A percentile compares a stretch with the other conserved stretches of the same genome.
Evolutionary conservation across 2,329 filamentous ascomycete species (phyloP).

Genomic region (Phoma herbarum): DNA sequence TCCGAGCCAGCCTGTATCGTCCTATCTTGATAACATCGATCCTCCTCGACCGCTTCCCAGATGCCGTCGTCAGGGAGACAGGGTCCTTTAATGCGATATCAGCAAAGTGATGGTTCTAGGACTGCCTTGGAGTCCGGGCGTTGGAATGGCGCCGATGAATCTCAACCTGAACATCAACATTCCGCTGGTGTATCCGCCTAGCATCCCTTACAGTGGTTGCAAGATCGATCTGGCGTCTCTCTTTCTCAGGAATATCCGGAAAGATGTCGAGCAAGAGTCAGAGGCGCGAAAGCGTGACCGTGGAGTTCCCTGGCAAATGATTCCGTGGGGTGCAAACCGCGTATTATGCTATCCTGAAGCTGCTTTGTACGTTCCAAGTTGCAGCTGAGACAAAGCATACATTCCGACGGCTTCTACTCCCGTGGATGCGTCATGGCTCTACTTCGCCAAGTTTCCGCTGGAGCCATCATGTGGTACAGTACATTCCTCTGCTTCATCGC

Average conservation of each 20-base stretch:
- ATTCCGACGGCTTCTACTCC: slow-evolving; percentile 17
- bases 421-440: slow-evolving; percentile 12
- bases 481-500: slow-evolving; percentile 33
- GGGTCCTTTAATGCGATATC: slow-evolving; percentile 5
- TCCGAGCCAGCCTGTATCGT: slow-evolving; percentile 1
- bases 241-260: background rate
- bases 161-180: slow-evolving; percentile 11
- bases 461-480: slow-evolving; percentile 31
- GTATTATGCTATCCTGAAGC: background rate
- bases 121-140: slow-evolving; percentile 16
- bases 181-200: slow-evolving; percentile 13
- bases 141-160: slow-evolving; percentile 19
- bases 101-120: slow-evolving; percentile 6
- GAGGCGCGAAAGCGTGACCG: background rate
- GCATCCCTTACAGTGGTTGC: slow-evolving; percentile 17
- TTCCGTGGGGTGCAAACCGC: background rate
- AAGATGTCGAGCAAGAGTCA: background rate
- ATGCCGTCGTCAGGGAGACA: slow-evolving; percentile 18
- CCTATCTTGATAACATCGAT: slow-evolving; percentile 1
- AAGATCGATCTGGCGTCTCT: background rate
- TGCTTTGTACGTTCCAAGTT: background rate
- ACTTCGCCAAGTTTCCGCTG: slow-evolving; percentile 26
- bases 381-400: background rate
- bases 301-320: background rate
- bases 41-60: background rate